Conservation (phyloP, 768 basidiomycete genomes). For the Tremella yokohamensis region DNA sequence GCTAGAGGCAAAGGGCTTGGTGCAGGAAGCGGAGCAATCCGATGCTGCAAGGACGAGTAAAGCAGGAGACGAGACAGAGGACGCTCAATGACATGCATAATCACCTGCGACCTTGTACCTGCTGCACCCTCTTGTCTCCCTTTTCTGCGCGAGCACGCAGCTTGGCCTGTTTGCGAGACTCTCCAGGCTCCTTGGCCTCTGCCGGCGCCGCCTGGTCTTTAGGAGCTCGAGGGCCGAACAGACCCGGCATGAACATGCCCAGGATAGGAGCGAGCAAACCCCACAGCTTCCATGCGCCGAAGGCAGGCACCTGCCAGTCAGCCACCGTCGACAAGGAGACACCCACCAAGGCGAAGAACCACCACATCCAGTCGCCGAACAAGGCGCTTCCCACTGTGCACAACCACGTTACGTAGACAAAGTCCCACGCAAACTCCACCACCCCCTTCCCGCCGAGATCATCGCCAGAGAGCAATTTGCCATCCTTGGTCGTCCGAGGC, state of each 20-base stretch:
- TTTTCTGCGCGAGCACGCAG: slow-evolving; percentile 46
- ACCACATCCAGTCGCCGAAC: slow-evolving; percentile 47
- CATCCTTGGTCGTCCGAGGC: slow-evolving; percentile 23
- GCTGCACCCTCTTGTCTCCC: slow-evolving; percentile 50
- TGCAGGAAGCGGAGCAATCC: slow-evolving; percentile 23
- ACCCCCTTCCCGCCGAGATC: slow-evolving; percentile 46
- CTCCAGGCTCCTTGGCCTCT: slow-evolving; percentile 12
- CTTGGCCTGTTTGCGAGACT: slow-evolving; percentile 45
- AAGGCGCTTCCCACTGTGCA: slow-evolving; percentile 42
- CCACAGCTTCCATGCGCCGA: slow-evolving; percentile 47
- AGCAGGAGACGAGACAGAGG: background rate
- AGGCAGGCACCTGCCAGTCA: slow-evolving; percentile 36
- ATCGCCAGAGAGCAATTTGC: slow-evolving; percentile 33
- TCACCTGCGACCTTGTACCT: slow-evolving; percentile 25
- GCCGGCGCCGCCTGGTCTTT: slow-evolving; percentile 11
- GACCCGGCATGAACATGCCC: slow-evolving; percentile 40
- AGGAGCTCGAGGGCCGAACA: slow-evolving; percentile 39
- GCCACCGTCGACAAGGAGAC: background rate
- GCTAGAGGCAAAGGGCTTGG: slow-evolving; percentile 26
- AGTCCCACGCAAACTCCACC: slow-evolving; percentile 47
- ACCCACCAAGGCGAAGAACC: slow-evolving; percentile 43
- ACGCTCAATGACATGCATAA: slow-evolving; percentile 4
- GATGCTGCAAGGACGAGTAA: slow-evolving; percentile 23
- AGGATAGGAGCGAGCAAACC: slow-evolving; percentile 37
- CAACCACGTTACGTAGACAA: slow-evolving; percentile 48